Base-by-base conservation (phyloP, 2,329 filamentous ascomycete genomes). In the Cercospora canescens region DNA sequence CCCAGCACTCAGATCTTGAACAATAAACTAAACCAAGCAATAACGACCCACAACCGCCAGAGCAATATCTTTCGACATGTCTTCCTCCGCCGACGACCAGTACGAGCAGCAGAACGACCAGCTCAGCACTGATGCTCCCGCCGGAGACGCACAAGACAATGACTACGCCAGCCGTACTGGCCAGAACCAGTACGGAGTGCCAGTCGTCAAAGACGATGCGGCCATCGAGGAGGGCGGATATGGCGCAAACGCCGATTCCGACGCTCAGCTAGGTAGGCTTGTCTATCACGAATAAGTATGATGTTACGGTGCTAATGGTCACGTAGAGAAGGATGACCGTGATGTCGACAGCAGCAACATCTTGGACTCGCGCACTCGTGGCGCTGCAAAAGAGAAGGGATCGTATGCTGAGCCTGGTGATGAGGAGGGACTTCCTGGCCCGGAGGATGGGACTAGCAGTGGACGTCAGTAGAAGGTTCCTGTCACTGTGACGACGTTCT, bases 391-490 rank as follows among this genome's bases (percentile, higher is more conserved):
- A 76, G 37, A 76, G 45, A 67, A 75, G 37, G 82, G 83, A 18
- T 76, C 77, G 0, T 85, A 85, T 70, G 68, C 73, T 1, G 83
- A 86, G 78, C 84, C 83, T n/a, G 81, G 81, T 32, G 84, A 85
- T 69, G 82, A 85, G 63, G 83, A 85, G 75, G 80, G 74, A 54
- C 58, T 76, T 37, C 74, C 74, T 3, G 67, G 67, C 28, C 45
- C 69, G 26, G 67, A 72, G 9, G 71, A 73, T 68, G 72, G 73
- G 2, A 74, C 71, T 6, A 56, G 62, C 56, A 68, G 65, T 66
- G 48, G 60, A 30, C 60, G 60, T 1, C 48, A 62, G 24, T 55
- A 56, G 30, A 60, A n/a, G n/a, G n/a, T n/a, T n/a, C n/a, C 30
- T 32, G 30, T 32, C 30, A 6, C 6, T 9, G 5, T 32, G 30